Evolutionary conservation across 495 filamentous ascomycete genomes (phyloP).

Genomic region (Xylaria nigripes): DNA sequence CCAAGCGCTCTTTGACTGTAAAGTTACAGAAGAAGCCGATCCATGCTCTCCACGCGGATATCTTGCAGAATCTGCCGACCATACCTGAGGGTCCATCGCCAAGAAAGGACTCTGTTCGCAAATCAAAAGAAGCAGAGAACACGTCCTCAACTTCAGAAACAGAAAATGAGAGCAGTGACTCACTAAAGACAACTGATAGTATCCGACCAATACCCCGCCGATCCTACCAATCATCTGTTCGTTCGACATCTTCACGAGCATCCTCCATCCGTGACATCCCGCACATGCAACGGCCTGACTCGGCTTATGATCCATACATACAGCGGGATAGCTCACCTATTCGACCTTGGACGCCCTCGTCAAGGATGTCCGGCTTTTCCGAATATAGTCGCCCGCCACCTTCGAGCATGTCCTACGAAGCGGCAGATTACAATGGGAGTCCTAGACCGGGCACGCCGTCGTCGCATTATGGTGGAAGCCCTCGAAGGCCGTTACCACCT

Average conservation of each 20-base stretch:
- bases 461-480: conserved; percentile 76
- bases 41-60: conserved; percentile 4
- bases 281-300: conserved; percentile 38
- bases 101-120: conserved; percentile 28
- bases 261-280: conserved; percentile 40
- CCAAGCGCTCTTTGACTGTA: conserved; percentile 24
- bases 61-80: conserved; percentile 26
- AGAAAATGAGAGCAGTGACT: conserved; percentile 21
- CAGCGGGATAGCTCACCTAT: conserved; percentile 39
- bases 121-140: conserved; percentile 1
- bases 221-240: conserved; percentile 43
- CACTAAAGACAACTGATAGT: conserved; percentile 30
- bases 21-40: conserved; percentile 37
- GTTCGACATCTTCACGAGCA: conserved; percentile 33
- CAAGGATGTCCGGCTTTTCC: conserved; percentile 38
- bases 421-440: conserved; percentile 77
- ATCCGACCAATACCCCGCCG: conserved; percentile 30
- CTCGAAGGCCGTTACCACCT: conserved; percentile 79
- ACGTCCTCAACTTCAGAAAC: conserved; percentile 2
- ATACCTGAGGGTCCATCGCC: conserved; percentile 40
- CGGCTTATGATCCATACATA: conserved; percentile 35
- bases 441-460: conserved; percentile 87
- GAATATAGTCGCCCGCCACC: conserved; percentile 65
- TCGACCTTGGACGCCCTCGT: conserved; percentile 67
- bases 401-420: conserved; percentile 66